phyloP scores from a whole-genome alignment of 805 yeast species.

The Grigorovia yakushimaensis region DNA sequence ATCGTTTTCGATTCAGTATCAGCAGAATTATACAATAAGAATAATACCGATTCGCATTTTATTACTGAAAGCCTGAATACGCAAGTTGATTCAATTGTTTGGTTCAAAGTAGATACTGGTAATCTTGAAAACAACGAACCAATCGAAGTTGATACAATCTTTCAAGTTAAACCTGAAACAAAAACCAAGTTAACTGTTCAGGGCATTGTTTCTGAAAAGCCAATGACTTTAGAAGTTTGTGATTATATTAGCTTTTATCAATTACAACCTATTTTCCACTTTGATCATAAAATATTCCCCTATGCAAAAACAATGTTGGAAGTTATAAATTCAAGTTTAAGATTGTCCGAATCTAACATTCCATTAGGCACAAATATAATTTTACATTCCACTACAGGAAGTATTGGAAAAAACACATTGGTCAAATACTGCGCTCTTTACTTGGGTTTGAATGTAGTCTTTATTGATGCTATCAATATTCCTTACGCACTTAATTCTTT shows the following conservation, averaged over 20 bases:
- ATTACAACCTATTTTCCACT: slow-evolving; percentile 35
- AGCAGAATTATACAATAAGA: slow-evolving; percentile 8
- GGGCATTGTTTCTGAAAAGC: slow-evolving; percentile 40
- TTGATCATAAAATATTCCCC: slow-evolving; percentile 28
- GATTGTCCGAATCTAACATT: slow-evolving; percentile 18
- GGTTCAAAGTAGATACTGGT: slow-evolving; percentile 61
- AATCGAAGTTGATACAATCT: slow-evolving; percentile 30
- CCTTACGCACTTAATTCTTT: slow-evolving; percentile 41
- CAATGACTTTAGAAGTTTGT: slow-evolving; percentile 21
- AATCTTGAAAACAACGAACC: slow-evolving; percentile 5
- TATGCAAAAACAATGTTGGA: slow-evolving; percentile 44
- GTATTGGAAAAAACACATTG: slow-evolving; percentile 68
- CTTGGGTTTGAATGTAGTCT: slow-evolving; percentile 57
- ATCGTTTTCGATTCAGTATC: slow-evolving; percentile 51
- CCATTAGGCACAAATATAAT: slow-evolving; percentile 52
- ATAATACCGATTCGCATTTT: neutral
- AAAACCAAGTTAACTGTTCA: slow-evolving; percentile 56
- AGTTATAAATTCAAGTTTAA: slow-evolving; percentile 44
- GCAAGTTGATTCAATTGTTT: slow-evolving; percentile 59
- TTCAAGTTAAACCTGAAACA: slow-evolving; percentile 48
- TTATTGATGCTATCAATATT: slow-evolving; percentile 53
- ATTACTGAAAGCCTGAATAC: slow-evolving; percentile 12
- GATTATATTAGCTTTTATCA: slow-evolving; percentile 41
- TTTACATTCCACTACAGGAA: slow-evolving; percentile 59
- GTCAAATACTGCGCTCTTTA: slow-evolving; percentile 45